Base-by-base conservation (phyloP, 495 filamentous ascomycete genomes). In the Pseudotulostoma volvatum region DNA sequence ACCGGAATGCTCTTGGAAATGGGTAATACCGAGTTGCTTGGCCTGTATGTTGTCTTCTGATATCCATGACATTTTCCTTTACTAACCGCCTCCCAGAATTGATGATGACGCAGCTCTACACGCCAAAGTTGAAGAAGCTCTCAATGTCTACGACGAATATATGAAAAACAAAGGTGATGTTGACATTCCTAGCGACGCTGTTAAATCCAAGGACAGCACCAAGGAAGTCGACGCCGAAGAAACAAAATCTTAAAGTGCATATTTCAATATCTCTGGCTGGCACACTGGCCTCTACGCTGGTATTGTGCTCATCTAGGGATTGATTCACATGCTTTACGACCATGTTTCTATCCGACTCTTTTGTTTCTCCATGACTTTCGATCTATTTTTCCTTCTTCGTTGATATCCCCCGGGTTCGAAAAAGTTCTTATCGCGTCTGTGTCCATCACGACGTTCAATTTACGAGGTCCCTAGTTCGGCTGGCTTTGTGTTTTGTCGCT, bases 1-100 rank as follows among this genome's bases (percentile, higher is more conserved):
- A 99, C 90, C 43, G 90, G 90, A 60, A 99, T 99, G 90, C 76
- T 99, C 51, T 56, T 99, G 49, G 90, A 99, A 73, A 99, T 99
- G 90, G 90, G 95, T 45, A 95, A 95, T 56, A 46, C 66, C 34
- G 90, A 99, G 68, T 64, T 99, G 44, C 63, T 99, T 52, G 80
- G 79, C 59, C 71, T 99, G 90, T 97, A 77, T 84, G 90, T 86
- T 42, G 31, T 18, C 25, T 34, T 34, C 9, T 9, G 17, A 40
- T 18, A 2, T 11, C 20, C 16, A n/a, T 33, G 21, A 36, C 16
- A 20, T 7, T 38, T 21, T 11, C 41, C 17, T 42, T 13, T 30
- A 19, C 32, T 48, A 47, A 50, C 31, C 33, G 52, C 49, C 56
- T 56, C 59, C 25, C 42, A 97, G 90, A 38, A 77, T 90, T 49